Conservation (phyloP, 1,139 yeast species). For the Geotrichum macrosporum region DNA sequence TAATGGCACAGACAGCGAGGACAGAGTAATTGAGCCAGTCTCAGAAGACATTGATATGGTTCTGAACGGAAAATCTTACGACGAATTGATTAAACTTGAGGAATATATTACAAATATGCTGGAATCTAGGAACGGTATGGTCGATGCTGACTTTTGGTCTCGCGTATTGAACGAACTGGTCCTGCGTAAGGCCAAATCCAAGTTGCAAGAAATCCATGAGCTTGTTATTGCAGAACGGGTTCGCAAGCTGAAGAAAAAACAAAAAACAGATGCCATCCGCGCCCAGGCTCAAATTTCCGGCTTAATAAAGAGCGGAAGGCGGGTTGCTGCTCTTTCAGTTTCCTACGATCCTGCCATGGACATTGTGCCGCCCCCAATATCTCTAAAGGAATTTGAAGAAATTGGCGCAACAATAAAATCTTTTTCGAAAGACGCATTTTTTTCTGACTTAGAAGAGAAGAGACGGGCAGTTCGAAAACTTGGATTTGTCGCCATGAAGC, state of each 20-base stretch:
- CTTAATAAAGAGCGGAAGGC: constrained; percentile 5
- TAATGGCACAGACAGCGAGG: constrained; percentile 17
- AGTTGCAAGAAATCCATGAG: constrained; percentile 24
- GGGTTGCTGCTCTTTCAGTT: constrained; percentile 6
- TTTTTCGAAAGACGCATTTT: constrained; percentile 1
- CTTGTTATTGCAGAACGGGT: constrained; percentile 24
- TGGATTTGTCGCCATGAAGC: constrained; percentile 18
- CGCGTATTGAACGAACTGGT: constrained; percentile 30
- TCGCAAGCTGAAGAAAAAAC: constrained; percentile 20
- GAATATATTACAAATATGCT: constrained; percentile 29
- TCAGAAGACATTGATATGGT: constrained; percentile 34
- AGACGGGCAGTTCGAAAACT: constrained; percentile 4
- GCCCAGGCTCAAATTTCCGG: constrained; percentile 17
- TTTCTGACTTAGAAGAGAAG: constrained; percentile 2
- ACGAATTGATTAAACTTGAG: constrained; percentile 32
- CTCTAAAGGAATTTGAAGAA: constrained; percentile 3
- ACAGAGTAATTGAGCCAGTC: constrained; percentile 29
- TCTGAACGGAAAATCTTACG: constrained; percentile 29
- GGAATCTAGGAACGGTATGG: constrained; percentile 23
- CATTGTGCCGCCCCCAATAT: constrained; percentile 2
- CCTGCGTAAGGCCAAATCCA: constrained; percentile 28
- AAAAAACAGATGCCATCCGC: constrained; percentile 22
- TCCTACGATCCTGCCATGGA: constrained; percentile 24
- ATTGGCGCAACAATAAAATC: constrained; percentile 5
- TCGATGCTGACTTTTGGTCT: constrained; percentile 38